These are phyloP conservation scores for Tremella fuciformis DNA, from an alignment of 768 basidiomycete species.

Conservation along the genomic window DNA sequence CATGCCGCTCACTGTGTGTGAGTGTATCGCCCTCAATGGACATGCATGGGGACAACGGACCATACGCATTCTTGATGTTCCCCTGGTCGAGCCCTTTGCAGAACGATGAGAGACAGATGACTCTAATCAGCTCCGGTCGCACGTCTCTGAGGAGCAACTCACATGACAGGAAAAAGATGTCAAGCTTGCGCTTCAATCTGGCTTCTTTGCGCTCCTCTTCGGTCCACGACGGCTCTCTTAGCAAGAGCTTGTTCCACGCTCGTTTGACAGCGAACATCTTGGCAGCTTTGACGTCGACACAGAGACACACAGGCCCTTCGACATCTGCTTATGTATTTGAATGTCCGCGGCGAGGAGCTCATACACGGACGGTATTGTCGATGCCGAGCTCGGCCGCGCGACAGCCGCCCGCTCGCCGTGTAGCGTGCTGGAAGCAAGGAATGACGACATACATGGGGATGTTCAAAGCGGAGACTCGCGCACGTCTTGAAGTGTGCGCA, in stretches of 20 bases:
- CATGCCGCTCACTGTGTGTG: conserved; percentile 11
- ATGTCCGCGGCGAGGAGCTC: too few relatives aligned
- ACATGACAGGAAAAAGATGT: conserved; percentile 13
- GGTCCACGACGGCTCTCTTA: conserved; percentile 8
- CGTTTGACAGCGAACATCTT: conserved; percentile 2
- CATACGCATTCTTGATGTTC: conserved; percentile 16
- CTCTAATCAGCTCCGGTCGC: background rate
- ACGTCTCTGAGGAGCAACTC: background rate
- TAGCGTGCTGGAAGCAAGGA: too few relatives aligned
- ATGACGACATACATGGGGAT: too few relatives aligned
- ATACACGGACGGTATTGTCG: too few relatives aligned
- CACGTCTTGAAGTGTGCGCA: too few relatives aligned
- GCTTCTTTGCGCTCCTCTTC: conserved; percentile 7
- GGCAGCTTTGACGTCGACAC: too few relatives aligned
- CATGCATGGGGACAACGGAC: background rate
- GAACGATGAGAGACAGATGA: conserved; percentile 7
- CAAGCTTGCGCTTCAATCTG: conserved; percentile 2
- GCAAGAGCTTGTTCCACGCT: background rate
- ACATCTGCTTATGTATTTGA: too few relatives aligned
- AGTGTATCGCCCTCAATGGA: background rate
- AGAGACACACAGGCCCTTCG: too few relatives aligned
- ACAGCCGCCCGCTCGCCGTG: too few relatives aligned
- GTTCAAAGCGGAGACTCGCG: too few relatives aligned
- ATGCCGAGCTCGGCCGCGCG: too few relatives aligned
- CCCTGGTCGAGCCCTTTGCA: conserved; percentile 13